phyloP scores from a whole-genome alignment of 805 yeast genomes.

The Cyberlindnera mycetangii region DNA sequence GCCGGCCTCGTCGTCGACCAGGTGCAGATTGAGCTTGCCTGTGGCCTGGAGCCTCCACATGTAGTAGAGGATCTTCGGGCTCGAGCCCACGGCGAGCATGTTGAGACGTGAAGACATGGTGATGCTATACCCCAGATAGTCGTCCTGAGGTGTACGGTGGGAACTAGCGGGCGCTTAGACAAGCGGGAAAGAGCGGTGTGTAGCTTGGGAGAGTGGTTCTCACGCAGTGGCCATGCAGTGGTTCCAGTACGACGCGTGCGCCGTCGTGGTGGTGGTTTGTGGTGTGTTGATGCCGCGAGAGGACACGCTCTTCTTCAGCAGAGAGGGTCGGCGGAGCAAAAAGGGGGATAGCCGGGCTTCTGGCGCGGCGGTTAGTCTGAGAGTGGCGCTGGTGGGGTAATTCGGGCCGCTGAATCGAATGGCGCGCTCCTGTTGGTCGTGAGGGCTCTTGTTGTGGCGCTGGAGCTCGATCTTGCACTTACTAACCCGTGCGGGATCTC shows the following conservation, averaged over 20 bases:
- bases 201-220: neutral
- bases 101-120: conserved; percentile 22
- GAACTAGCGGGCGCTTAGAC: neutral
- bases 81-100: conserved; percentile 45
- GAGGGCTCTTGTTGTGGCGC: neutral
- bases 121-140: neutral
- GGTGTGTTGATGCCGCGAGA: neutral
- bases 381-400: neutral
- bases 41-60: conserved; percentile 54
- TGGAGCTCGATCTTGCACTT: too few relatives aligned
- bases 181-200: neutral
- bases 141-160: neutral
- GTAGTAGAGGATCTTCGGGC: conserved; percentile 58
- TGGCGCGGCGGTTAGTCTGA: neutral
- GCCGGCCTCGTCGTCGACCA: conserved; percentile 34
- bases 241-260: neutral
- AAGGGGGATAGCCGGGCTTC: neutral
- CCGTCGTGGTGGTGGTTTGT: neutral
- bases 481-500: neutral
- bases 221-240: neutral
- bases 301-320: neutral
- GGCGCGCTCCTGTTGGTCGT: neutral
- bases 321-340: neutral
- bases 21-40: conserved; percentile 37
- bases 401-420: neutral